phyloP scores from a whole-genome alignment of 768 basidiomycete genomes.

The Tubosaeta sp. region DNA sequence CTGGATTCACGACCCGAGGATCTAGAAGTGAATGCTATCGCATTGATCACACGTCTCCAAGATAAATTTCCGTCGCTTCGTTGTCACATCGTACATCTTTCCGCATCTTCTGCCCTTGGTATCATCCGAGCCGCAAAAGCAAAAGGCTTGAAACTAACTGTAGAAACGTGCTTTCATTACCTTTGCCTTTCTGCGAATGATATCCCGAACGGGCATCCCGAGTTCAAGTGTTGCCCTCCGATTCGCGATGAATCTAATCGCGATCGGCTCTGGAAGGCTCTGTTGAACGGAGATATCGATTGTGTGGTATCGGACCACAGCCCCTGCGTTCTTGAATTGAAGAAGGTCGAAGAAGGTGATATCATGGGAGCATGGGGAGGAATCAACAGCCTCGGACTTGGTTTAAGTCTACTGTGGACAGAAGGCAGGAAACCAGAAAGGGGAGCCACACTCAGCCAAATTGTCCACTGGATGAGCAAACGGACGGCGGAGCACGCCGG shows the following conservation, averaged over 20 bases:
- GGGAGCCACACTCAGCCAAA: conserved; percentile 52
- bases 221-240: conserved; percentile 97
- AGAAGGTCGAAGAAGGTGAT: conserved; percentile 71
- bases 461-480: conserved; percentile 72
- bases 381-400: conserved; percentile 86
- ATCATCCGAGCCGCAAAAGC: conserved; percentile 65
- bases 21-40: conserved; percentile 80
- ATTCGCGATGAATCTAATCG: conserved; percentile 74
- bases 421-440: conserved; percentile 55
- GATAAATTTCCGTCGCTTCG: conserved; percentile 59
- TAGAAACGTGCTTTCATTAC: conserved; percentile 99
- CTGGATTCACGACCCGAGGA: conserved; percentile 77
- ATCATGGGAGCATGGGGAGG: conserved; percentile 95
- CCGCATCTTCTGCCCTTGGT: conserved; percentile 78
- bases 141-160: conserved; percentile 68
- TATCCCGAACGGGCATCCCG: conserved; percentile 71
- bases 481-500: conserved; percentile 80
- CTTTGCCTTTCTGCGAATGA: conserved; percentile 69
- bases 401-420: conserved; percentile 86
- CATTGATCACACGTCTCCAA: conserved; percentile 67
- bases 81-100: conserved; percentile 95
- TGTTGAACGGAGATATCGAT: conserved; percentile 81
- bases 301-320: conserved; percentile 96
- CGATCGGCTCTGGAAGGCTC: conserved; percentile 74
- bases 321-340: conserved; percentile 80